phyloP scores from a whole-genome alignment of 2,329 filamentous ascomycete genomes.

The Annulohypoxylon truncatum region DNA sequence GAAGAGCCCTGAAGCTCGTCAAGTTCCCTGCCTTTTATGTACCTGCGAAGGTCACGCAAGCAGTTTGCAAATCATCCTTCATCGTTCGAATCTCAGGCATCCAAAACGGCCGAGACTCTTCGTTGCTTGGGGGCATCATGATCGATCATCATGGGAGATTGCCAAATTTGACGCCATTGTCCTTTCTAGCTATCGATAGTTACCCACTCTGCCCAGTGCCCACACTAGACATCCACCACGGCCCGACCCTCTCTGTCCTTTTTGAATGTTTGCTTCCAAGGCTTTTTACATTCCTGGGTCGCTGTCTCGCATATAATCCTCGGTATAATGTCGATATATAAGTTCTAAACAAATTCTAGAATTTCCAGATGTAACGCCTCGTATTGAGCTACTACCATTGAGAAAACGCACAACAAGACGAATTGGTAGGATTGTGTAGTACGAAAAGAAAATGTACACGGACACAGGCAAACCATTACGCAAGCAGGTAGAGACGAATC shows the following conservation, averaged over 20 bases:
- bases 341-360: background rate
- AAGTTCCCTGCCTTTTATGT: slow-evolving; percentile 25
- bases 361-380: background rate
- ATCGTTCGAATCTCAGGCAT: slow-evolving; percentile 17
- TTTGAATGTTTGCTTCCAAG: background rate
- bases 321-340: background rate
- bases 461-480: background rate
- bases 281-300: background rate
- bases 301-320: slow-evolving; percentile 5
- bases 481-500: background rate
- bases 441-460: background rate
- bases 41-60: slow-evolving; percentile 12
- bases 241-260: slow-evolving; percentile 21
- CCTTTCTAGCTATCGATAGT: slow-evolving; percentile 1
- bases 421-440: background rate
- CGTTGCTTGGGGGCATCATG: slow-evolving; percentile 18
- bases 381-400: background rate
- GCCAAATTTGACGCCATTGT: slow-evolving; percentile 1
- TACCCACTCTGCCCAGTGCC: slow-evolving; percentile 6
- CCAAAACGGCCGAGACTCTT: slow-evolving; percentile 13
- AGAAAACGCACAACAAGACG: background rate
- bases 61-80: slow-evolving; percentile 8
- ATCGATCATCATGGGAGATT: slow-evolving; percentile 20
- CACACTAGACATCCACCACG: slow-evolving; percentile 25
- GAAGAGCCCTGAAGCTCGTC: slow-evolving; percentile 5